These are phyloP conservation scores for Daedaleopsis nitida DNA, from an alignment of 768 basidiomycete genomes.

Conservation along the genomic window DNA sequence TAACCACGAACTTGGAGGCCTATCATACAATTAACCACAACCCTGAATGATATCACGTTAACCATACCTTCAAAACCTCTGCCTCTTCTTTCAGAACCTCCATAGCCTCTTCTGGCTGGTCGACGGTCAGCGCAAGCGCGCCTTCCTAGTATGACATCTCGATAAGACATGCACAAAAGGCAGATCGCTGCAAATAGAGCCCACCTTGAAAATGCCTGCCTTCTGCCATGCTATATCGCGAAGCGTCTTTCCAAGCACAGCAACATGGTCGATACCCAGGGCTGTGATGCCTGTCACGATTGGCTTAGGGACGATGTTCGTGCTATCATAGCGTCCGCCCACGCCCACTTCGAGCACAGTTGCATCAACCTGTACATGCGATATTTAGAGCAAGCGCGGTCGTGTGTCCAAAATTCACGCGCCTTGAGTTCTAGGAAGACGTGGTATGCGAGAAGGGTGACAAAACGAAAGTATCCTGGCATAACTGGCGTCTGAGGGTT, in stretches of 20 bases:
- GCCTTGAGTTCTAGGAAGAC: conserved; percentile 78
- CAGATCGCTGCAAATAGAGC: not conserved
- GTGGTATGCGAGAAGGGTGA: conserved; percentile 92
- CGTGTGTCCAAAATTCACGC: not conserved
- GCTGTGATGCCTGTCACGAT: conserved; percentile 89
- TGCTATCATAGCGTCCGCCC: conserved; percentile 92
- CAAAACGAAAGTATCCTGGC: conserved; percentile 92
- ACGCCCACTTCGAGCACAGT: conserved; percentile 97
- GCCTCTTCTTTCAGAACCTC: conserved; percentile 70
- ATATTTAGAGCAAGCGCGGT: not conserved
- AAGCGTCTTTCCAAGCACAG: conserved; percentile 85
- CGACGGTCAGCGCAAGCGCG: conserved; percentile 83
- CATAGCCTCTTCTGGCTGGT: conserved; percentile 71
- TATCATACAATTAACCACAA: conserved; percentile 30
- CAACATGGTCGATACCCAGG: conserved; percentile 90
- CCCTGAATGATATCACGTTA: not conserved
- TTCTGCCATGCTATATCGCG: conserved; percentile 94
- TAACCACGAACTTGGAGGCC: conserved; percentile 71
- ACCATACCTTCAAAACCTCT: conserved; percentile 58
- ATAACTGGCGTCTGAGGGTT: conserved; percentile 58
- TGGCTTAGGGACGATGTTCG: conserved; percentile 91
- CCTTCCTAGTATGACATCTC: conserved; percentile 48
- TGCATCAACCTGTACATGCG: conserved; percentile 63
- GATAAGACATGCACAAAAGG: not conserved
- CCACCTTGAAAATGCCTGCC: conserved; percentile 92